Percentiles rank a stretch among this genome's conserved stretches.
Evolutionary conservation across 2,329 filamentous ascomycete genomes (phyloP).

Genomic region (Mycocentrospora acerina): DNA sequence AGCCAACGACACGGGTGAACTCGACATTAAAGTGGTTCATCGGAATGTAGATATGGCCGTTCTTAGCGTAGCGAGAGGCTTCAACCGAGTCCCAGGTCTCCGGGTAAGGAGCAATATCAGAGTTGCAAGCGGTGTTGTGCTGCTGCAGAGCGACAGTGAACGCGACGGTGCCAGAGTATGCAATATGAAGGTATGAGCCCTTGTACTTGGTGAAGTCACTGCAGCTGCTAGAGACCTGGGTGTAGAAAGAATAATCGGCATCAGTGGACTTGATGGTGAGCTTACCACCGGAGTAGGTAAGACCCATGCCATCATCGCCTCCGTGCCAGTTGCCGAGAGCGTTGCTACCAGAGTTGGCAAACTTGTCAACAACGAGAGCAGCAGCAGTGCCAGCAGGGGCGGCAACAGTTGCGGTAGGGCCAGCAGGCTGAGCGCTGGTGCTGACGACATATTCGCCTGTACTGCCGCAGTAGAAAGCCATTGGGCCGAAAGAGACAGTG

Average conservation of each 20-base stretch:
- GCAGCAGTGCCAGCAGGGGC: conserved; percentile 53
- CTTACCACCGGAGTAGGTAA: conserved; percentile 54
- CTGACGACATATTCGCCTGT: conserved; percentile 55
- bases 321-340: conserved; percentile 67
- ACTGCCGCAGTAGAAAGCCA: conserved; percentile 60
- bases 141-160: conserved; percentile 68
- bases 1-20: conserved; percentile 56
- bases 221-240: conserved; percentile 59
- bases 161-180: conserved; percentile 61
- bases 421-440: conserved; percentile 43
- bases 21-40: conserved; percentile 67
- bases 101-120: conserved; percentile 59
- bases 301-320: conserved; percentile 59
- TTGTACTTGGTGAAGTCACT: conserved; percentile 57
- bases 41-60: conserved; percentile 65
- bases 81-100: conserved; percentile 70
- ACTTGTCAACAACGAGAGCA: conserved; percentile 62
- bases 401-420: conserved; percentile 52
- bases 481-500: conserved; percentile 56
- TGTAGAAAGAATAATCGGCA: conserved; percentile 63
- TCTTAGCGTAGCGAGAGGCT: conserved; percentile 59
- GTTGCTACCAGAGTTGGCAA: conserved; percentile 56
- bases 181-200: conserved; percentile 64
- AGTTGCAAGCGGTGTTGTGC: conserved; percentile 63
- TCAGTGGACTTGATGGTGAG: conserved; percentile 61